phyloP scores from a whole-genome alignment of 1,284 basidiomycete genomes.

The Sanghuangporus sanghuang region DNA sequence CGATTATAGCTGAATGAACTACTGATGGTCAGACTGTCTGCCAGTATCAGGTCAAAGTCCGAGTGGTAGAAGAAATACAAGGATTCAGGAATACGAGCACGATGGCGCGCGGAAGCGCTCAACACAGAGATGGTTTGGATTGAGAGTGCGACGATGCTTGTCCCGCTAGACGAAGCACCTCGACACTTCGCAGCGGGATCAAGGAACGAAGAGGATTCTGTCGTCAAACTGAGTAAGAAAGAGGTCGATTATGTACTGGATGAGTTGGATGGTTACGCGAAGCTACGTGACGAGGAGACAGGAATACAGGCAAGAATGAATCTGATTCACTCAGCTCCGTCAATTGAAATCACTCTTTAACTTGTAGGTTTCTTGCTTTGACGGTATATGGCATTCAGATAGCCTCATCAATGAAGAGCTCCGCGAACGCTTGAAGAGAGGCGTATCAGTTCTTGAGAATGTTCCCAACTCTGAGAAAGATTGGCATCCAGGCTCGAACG shows the following conservation, averaged over 20 bases:
- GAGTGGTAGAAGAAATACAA: conserved; percentile 38
- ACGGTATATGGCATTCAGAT: conserved; percentile 48
- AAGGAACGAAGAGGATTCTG: background rate
- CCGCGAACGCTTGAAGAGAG: background rate
- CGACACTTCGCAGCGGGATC: background rate
- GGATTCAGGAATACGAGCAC: conserved; percentile 25
- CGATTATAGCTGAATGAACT: conserved; percentile 37
- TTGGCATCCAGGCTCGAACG: conserved; percentile 43
- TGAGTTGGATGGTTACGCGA: conserved; percentile 43
- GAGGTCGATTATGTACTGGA: conserved; percentile 48
- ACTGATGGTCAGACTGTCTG: conserved; percentile 45
- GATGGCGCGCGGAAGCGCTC: conserved; percentile 31
- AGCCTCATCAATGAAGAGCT: conserved; percentile 19
- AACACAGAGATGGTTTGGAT: conserved; percentile 19
- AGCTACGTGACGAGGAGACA: conserved; percentile 34
- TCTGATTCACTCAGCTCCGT: background rate
- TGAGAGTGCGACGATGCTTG: conserved; percentile 24
- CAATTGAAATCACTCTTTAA: background rate
- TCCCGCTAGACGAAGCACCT: background rate
- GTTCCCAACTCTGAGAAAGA: conserved; percentile 35
- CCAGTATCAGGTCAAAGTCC: conserved; percentile 34
- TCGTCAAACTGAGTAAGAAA: background rate
- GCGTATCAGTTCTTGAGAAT: conserved; percentile 29
- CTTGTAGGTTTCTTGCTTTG: conserved; percentile 49
- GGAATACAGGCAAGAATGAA: conserved; percentile 30